A percentile compares a stretch with the other conserved stretches of the same genome.
Conservation (phyloP, 805 yeast species). For the Teunomyces barrocoloradensis region DNA sequence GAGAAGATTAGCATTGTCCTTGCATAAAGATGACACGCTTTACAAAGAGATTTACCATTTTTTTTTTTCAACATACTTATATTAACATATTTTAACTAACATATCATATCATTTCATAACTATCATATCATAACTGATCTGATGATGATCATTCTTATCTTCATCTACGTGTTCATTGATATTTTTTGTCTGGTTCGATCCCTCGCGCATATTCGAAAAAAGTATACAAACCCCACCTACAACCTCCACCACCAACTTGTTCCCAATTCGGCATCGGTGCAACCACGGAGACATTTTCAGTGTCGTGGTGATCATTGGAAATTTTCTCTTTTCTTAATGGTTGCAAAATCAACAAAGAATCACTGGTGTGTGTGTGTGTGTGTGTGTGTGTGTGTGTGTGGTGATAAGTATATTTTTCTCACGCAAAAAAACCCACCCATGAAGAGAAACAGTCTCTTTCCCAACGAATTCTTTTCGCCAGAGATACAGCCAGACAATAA, state of each 20-base stretch:
- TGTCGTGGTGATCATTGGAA: slow-evolving; percentile 16
- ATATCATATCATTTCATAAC: too few relatives aligned
- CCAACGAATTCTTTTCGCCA: slow-evolving; percentile 9
- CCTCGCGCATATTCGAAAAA: background rate
- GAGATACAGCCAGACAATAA: slow-evolving; percentile 1
- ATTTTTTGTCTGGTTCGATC: background rate
- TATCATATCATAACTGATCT: too few relatives aligned
- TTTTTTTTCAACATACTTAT: slow-evolving; percentile 55
- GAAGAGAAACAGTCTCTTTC: slow-evolving; percentile 12
- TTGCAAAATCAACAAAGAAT: too few relatives aligned
- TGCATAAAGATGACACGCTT: slow-evolving; percentile 99
- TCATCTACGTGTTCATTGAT: background rate
- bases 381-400: too few relatives aligned
- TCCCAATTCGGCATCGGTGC: too few relatives aligned
- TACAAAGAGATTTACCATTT: slow-evolving; percentile 98
- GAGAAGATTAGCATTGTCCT: slow-evolving; percentile 99
- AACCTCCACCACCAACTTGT: too few relatives aligned
- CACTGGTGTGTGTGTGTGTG: too few relatives aligned
- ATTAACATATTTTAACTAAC: too few relatives aligned
- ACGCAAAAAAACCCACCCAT: background rate
- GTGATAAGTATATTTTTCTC: background rate
- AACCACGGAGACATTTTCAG: slow-evolving; percentile 42
- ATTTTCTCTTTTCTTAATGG: too few relatives aligned
- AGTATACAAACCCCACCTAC: background rate
- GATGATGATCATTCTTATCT: background rate